Conservation (phyloP, 2,329 filamentous ascomycete genomes). For the Ceratocystis alfenasii region DNA sequence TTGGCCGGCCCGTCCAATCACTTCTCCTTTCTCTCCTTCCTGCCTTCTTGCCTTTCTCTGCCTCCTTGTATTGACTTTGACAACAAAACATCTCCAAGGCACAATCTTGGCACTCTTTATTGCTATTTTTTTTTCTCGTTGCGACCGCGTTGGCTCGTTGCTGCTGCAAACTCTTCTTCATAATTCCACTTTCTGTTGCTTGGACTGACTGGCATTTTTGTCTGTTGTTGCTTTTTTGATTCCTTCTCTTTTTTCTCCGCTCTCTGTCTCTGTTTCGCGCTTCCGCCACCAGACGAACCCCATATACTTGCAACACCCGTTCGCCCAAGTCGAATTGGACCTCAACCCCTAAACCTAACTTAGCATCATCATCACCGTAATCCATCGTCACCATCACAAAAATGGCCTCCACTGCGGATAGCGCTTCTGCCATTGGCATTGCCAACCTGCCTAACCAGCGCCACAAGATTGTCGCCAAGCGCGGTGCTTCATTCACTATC, state of each 20-base stretch:
- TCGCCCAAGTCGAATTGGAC: background rate
- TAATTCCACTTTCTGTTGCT: background rate
- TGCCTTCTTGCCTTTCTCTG: slow-evolving; percentile 13
- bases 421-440: slow-evolving; percentile 59
- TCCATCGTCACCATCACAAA: slow-evolving; percentile 26
- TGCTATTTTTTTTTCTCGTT: background rate
- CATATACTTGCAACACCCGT: background rate
- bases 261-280: slow-evolving; percentile 18
- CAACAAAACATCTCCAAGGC: slow-evolving; percentile 19
- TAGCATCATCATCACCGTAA: slow-evolving; percentile 7
- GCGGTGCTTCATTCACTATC: slow-evolving; percentile 96
- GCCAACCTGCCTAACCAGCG: slow-evolving; percentile 63
- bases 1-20: slow-evolving; percentile 11
- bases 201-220: slow-evolving; percentile 8
- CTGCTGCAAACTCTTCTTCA: slow-evolving; percentile 12
- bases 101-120: slow-evolving; percentile 9
- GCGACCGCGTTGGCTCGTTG: slow-evolving; percentile 21
- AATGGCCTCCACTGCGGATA: slow-evolving; percentile 49
- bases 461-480: slow-evolving; percentile 64
- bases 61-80: slow-evolving; percentile 10
- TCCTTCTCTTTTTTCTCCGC: slow-evolving; percentile 15
- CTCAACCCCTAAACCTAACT: background rate
- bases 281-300: slow-evolving; percentile 17
- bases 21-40: slow-evolving; percentile 9
- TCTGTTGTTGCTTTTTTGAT: slow-evolving; percentile 15